A percentile compares a stretch with the other conserved stretches of the same genome.
Evolutionary conservation across 192 early-diverging fungal species (phyloP).

Genomic region (Backusella liffmaniae): DNA sequence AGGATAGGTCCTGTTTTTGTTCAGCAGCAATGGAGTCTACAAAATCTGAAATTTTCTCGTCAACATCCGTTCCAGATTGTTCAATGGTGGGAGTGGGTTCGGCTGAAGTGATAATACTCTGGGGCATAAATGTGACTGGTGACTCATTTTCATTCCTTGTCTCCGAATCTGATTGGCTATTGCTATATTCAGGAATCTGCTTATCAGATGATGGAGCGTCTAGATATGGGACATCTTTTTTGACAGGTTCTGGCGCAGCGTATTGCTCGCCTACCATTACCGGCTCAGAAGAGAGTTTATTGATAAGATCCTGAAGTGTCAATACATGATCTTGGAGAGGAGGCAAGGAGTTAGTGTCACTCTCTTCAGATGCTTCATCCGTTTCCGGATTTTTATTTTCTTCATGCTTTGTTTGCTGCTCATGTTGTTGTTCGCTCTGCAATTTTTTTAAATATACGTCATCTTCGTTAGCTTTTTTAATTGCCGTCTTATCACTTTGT

Average conservation of each 20-base stretch:
- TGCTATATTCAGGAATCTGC: background rate
- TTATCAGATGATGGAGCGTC: background rate
- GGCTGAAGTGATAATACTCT: slow-evolving; percentile 16
- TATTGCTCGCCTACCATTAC: background rate
- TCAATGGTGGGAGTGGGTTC: slow-evolving; percentile 21
- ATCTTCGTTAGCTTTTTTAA: background rate
- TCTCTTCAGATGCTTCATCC: background rate
- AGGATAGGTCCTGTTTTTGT: background rate
- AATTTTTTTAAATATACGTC: background rate
- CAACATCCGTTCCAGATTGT: background rate
- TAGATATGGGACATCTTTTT: background rate
- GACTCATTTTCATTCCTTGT: background rate
- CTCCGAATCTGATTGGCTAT: background rate
- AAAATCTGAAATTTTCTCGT: background rate
- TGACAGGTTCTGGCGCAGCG: background rate
- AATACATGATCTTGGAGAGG: slow-evolving; percentile 4
- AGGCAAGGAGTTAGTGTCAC: background rate
- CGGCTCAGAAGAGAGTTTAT: background rate
- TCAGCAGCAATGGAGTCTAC: slow-evolving; percentile 1
- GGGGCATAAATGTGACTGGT: slow-evolving; percentile 2
- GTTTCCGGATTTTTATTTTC: background rate
- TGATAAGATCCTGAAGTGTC: slow-evolving; percentile 3
- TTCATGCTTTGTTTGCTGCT: background rate
- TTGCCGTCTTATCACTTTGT: background rate
- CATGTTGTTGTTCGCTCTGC: background rate